Percentiles rank a stretch among this genome's conserved stretches.
These are phyloP conservation scores for Sugiyamaella floridensis DNA, from an alignment of 805 yeast species.

Conservation along the genomic window DNA sequence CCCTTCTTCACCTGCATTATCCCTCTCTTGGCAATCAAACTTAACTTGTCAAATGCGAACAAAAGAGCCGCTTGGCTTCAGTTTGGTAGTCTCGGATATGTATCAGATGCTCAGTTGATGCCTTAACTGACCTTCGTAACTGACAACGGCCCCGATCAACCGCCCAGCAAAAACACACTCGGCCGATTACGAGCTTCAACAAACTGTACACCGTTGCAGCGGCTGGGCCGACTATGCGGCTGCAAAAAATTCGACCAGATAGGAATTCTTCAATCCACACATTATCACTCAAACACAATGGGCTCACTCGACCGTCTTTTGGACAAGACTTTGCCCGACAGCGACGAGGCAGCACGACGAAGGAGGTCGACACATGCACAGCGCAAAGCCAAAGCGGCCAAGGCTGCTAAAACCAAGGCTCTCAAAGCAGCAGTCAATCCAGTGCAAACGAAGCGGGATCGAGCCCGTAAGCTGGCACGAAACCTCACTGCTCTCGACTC, in stretches of 20 bases:
- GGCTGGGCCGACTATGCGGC: neutral
- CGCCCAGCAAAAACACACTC: too few species aligned
- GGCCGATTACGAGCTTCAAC: too few species aligned
- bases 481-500: slow-evolving; percentile 10
- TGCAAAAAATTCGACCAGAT: neutral
- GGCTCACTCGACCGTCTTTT: slow-evolving; percentile 16
- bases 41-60: too few species aligned
- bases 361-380: slow-evolving; percentile 6
- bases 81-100: too few species aligned
- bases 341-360: slow-evolving; percentile 1
- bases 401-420: slow-evolving; percentile 15
- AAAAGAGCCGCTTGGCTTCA: too few species aligned
- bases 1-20: too few species aligned
- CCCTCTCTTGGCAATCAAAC: too few species aligned
- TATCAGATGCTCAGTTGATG: too few species aligned
- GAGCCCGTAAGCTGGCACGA: slow-evolving; percentile 3
- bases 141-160: too few species aligned
- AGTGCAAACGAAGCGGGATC: neutral
- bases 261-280: neutral
- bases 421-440: slow-evolving; percentile 8
- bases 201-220: too few species aligned
- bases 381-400: slow-evolving; percentile 15
- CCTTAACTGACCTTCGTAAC: too few species aligned
- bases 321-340: slow-evolving; percentile 14
- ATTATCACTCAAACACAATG: neutral